These are phyloP conservation scores for Mycena latifolia DNA, from an alignment of 768 basidiomycete species.

Conservation along the genomic window DNA sequence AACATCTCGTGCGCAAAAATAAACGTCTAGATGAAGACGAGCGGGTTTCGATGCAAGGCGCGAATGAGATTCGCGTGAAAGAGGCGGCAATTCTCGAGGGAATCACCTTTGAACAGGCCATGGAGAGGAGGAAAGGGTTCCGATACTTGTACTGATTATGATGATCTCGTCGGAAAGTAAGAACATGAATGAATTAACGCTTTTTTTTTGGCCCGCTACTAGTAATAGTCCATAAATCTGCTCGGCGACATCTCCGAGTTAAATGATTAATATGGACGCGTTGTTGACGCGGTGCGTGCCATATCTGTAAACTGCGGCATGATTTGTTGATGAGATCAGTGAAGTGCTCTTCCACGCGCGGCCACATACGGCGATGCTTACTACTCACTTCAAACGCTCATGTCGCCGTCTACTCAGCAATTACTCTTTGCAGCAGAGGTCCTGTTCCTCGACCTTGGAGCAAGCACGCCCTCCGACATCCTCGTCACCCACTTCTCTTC, in stretches of 20 bases:
- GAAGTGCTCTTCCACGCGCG: too few relatives aligned
- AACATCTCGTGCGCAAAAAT: constrained; percentile 66
- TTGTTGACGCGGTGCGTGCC: too few relatives aligned
- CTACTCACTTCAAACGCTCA: background rate
- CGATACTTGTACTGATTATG: constrained; percentile 50
- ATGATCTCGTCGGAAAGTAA: too few relatives aligned
- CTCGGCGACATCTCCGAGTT: too few relatives aligned
- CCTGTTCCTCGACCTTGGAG: constrained; percentile 53
- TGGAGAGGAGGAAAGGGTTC: constrained; percentile 68
- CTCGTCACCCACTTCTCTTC: constrained; percentile 57
- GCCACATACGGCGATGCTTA: too few relatives aligned
- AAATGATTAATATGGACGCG: too few relatives aligned
- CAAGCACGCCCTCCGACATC: constrained; percentile 46
- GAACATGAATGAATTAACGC: too few relatives aligned
- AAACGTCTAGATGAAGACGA: constrained; percentile 63
- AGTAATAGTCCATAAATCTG: too few relatives aligned
- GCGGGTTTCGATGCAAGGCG: constrained; percentile 54
- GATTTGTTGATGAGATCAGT: too few relatives aligned
- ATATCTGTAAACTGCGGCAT: too few relatives aligned
- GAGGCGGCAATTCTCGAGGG: constrained; percentile 72
- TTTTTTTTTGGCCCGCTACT: too few relatives aligned
- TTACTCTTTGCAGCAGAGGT: constrained; percentile 48
- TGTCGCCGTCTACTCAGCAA: constrained; percentile 42
- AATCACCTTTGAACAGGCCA: constrained; percentile 69
- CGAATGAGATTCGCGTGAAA: constrained; percentile 62